Base-by-base conservation (phyloP, 2,329 filamentous ascomycete species). In the Fusarium sp. region DNA sequence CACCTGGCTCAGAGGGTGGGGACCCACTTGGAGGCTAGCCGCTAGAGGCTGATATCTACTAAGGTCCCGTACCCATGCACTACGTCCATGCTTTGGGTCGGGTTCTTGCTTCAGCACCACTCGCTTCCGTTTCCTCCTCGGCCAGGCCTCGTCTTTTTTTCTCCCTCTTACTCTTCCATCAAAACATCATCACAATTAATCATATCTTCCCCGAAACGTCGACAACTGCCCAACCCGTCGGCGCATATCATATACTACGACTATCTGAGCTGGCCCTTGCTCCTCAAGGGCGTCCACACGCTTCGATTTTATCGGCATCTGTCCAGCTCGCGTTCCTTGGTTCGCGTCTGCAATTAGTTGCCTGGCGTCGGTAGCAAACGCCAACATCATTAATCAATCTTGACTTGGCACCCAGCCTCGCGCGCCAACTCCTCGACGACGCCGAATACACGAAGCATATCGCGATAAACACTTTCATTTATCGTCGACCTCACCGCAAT, bases 101-200 rank as follows among this genome's bases (percentile, higher is more conserved):
- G 51, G 36, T 55, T 55, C 51, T 55, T 59, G 66, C 58, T 68
- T 73, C 65, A 75, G 66, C 70, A 64, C 61, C 64, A 66, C 69
- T 70, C 67, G 77, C 73, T 41, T 49, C 59, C 59, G 44, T 44
- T 70, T 70, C 66, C 67, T 70, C 78, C 78, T 79, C 75, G 63
- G 69, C 68, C 63, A 63, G 68, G 66, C 74, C 74, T 74, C 70
- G 26, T 75, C 72, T 70, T 74, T 75, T 78, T 78, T 77, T 76
- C 73, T 73, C 74, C 71, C 75, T 73, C 77, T 78, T 71, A 76
- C 70, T 68, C 73, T 77, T 76, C 75, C 72, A 76, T 70, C 67
- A 77, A 78, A 78, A 77, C 77, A 77, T 61, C 75, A 67, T 72
- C 68, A 59, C 73, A 73, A 63, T 39, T 66, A 67, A 66, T 63